phyloP scores from a whole-genome alignment of 2,329 filamentous ascomycete species.

The Penicillium sumatraense region DNA sequence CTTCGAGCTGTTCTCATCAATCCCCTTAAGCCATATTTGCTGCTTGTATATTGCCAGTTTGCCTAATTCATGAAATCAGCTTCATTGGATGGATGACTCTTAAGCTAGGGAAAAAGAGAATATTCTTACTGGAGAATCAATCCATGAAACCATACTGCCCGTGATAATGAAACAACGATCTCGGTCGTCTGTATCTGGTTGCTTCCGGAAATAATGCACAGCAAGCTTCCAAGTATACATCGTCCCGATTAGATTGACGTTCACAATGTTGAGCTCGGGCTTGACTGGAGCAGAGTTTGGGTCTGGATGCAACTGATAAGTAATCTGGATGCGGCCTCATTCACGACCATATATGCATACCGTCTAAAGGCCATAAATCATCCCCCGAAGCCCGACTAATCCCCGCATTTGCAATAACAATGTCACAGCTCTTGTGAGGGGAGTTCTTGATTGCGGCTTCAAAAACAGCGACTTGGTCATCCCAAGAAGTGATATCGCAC shows the following conservation, averaged over 20 bases:
- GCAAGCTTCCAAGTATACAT: conserved; percentile 55
- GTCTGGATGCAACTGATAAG: conserved; percentile 14
- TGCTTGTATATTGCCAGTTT: conserved; percentile 49
- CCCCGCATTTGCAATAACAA: conserved; percentile 56
- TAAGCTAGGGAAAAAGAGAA: background rate
- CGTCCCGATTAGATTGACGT: conserved; percentile 48
- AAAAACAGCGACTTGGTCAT: conserved; percentile 7
- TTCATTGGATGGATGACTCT: background rate
- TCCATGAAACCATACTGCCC: conserved; percentile 53
- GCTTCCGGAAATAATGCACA: conserved; percentile 51
- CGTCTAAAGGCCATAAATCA: conserved; percentile 45
- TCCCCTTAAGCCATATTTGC: conserved; percentile 51
- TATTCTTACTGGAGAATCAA: conserved; percentile 47
- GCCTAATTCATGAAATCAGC: conserved; percentile 21
- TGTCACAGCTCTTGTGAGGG: conserved; percentile 47
- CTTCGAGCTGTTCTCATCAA: conserved; percentile 49
- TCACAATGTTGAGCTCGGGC: conserved; percentile 48
- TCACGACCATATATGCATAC: conserved; percentile 17
- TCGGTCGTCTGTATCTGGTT: conserved; percentile 40
- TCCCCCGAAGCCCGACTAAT: conserved; percentile 42
- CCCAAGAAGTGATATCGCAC: conserved; percentile 49
- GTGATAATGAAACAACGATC: conserved; percentile 57
- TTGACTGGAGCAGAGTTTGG: conserved; percentile 31
- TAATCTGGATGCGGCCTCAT: background rate
- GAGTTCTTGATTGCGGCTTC: conserved; percentile 23